Evolutionary conservation across 805 yeast species (phyloP).

Genomic region (Hyphopichia homilentoma): DNA sequence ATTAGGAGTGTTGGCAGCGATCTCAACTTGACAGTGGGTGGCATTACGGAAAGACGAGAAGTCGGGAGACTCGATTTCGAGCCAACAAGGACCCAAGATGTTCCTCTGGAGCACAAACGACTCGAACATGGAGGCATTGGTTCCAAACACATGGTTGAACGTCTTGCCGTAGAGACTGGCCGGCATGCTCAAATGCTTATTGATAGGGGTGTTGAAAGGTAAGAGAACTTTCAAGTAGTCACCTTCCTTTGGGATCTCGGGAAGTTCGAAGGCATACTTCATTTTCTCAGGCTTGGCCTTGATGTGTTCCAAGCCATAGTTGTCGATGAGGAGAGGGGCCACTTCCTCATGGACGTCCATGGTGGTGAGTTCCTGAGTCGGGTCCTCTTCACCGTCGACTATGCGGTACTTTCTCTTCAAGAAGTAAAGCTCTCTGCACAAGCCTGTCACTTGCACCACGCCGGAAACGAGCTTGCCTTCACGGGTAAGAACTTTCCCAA

Average conservation of each 20-base stretch:
- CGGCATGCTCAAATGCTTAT: slow-evolving; percentile 48
- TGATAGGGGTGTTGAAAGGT: slow-evolving; percentile 67
- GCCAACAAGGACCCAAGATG: slow-evolving; percentile 98
- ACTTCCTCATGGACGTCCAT: slow-evolving; percentile 78
- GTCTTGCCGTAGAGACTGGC: slow-evolving; percentile 70
- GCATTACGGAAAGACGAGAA: slow-evolving; percentile 56
- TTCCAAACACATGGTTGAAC: slow-evolving; percentile 76
- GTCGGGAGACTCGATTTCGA: slow-evolving; percentile 64
- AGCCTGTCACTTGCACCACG: slow-evolving; percentile 68
- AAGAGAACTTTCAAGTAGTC: slow-evolving; percentile 76
- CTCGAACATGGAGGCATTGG: slow-evolving; percentile 72
- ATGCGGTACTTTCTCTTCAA: slow-evolving; percentile 57
- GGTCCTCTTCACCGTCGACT: slow-evolving; percentile 38
- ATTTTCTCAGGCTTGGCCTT: slow-evolving; percentile 67
- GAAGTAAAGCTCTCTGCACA: slow-evolving; percentile 70
- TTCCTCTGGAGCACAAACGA: slow-evolving; percentile 76
- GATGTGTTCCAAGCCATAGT: slow-evolving; percentile 57
- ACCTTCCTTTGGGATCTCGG: slow-evolving; percentile 72
- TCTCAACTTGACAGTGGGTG: slow-evolving; percentile 80
- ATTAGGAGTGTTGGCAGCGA: slow-evolving; percentile 49
- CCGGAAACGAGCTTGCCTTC: slow-evolving; percentile 65
- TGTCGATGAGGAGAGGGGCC: slow-evolving; percentile 57
- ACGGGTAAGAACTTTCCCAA: slow-evolving; percentile 70
- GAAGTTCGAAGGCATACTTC: slow-evolving; percentile 87
- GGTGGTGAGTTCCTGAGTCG: slow-evolving; percentile 40